Percentiles rank a stretch among this genome's conserved stretches.
Conservation (phyloP, 1,139 yeast genomes). For the Debaryomycetaceae sp. region DNA sequence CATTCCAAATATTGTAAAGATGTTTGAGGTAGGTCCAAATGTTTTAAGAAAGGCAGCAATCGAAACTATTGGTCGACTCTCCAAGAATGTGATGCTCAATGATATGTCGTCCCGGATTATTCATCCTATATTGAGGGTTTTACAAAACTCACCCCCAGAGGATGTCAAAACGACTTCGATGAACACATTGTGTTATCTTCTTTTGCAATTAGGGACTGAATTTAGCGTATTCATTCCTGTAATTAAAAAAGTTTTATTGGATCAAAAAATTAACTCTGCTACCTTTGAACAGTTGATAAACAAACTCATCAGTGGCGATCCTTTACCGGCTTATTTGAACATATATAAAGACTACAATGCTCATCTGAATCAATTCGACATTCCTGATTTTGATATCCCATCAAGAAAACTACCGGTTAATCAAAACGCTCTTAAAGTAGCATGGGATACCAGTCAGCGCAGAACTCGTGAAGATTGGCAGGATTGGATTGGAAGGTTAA, state of each 20-base stretch:
- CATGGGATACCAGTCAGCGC: slow-evolving; percentile 91
- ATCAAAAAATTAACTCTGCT: slow-evolving; percentile 64
- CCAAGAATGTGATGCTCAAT: slow-evolving; percentile 67
- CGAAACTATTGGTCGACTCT: slow-evolving; percentile 78
- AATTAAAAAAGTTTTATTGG: slow-evolving; percentile 66
- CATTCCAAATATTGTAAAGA: slow-evolving; percentile 75
- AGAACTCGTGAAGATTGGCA: slow-evolving; percentile 96
- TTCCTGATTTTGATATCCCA: slow-evolving; percentile 65
- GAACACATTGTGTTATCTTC: slow-evolving; percentile 75
- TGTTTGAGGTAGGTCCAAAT: slow-evolving; percentile 70
- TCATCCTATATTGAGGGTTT: slow-evolving; percentile 77
- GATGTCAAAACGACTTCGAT: slow-evolving; percentile 55
- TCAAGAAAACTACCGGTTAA: slow-evolving; percentile 78
- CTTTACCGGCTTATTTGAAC: slow-evolving; percentile 74
- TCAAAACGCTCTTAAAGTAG: slow-evolving; percentile 69
- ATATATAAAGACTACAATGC: slow-evolving; percentile 65
- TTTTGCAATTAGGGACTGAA: slow-evolving; percentile 80
- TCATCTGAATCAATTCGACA: slow-evolving; percentile 48
- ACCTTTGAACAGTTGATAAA: slow-evolving; percentile 79
- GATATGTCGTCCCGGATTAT: slow-evolving; percentile 91
- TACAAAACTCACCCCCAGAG: slow-evolving; percentile 60
- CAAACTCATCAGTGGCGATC: slow-evolving; percentile 82
- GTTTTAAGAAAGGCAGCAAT: slow-evolving; percentile 71
- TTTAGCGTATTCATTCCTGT: slow-evolving; percentile 87
- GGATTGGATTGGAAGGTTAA: slow-evolving; percentile 89